Evolutionary conservation across 2,329 filamentous ascomycete species (phyloP), one percentile per base, ranked within the genome.

Genomic region (Chaetomium sp.): DNA sequence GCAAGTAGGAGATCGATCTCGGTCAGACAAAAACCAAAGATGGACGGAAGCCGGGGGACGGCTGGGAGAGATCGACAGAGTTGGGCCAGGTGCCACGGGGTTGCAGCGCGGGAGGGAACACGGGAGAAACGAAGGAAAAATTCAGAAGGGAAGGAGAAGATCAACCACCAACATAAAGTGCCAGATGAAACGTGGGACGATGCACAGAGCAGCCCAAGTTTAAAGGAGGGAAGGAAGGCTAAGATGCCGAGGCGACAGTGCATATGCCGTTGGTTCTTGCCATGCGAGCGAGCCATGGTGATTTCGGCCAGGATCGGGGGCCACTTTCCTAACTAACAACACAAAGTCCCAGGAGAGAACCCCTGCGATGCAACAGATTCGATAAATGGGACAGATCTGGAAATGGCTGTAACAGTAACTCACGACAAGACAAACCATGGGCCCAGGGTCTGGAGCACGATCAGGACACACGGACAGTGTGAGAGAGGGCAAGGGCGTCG

Each of bases 351-450:
- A 23, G 19, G n/a, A 47, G 19, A 57, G 53, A 61, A 47, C 33
- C 57, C 35, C 27, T 54, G 56, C 57, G 49, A 57, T 65, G 65
- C 64, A 60, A 56, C 29, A 29, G 53, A 61, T 59, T 65, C 50
- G 64, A 66, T 66, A 65, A 42, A 63, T 21, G 31, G 16, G 45
- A 60, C 56, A 42, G 60, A 64, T 65, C 47, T 60, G 66, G 61
- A 65, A 62, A 60, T 60, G 53, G 56, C 55, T 65, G 61, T 57
- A 66, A 66, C 66, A 57, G 16, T 56, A 59, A 53, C 49, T n/a
- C n/a, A n/a, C n/a, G n/a, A n/a, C n/a, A n/a, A n/a, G n/a, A 45
- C 19, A 60, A 42, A 58, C 49, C 42, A 47, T 9, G 12, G n/a
- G 21, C 12, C 62, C 19, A 23, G 55, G 49, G 33, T 53, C 51